Evolutionary conservation across 352 stramenopile species (phyloP).

Genomic region (Phytophthora ohioensis): DNA sequence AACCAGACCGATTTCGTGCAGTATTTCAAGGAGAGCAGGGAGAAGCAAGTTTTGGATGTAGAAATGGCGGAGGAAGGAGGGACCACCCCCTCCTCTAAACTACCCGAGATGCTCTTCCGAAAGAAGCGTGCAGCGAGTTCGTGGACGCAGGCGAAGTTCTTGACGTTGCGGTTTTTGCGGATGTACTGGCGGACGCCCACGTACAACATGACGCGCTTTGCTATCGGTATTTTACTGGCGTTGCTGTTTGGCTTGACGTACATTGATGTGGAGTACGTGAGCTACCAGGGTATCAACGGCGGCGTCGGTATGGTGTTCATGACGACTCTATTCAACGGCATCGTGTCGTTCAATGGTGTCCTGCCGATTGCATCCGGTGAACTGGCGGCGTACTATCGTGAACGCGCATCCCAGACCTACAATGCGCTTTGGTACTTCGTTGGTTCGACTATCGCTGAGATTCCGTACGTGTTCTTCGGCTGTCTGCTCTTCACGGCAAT

Average conservation of each 20-base stretch:
- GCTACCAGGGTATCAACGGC: slow-evolving; percentile 40
- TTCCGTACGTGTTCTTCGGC: slow-evolving; percentile 56
- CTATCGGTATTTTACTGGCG: slow-evolving; percentile 40
- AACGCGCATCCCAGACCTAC: slow-evolving; percentile 93
- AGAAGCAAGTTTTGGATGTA: slow-evolving; percentile 23
- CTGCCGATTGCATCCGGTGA: slow-evolving; percentile 54
- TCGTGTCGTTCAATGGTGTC: slow-evolving; percentile 30
- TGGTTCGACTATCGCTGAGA: slow-evolving; percentile 72
- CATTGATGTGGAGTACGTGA: slow-evolving; percentile 36
- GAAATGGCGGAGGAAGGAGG: slow-evolving; percentile 35
- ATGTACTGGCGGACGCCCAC: slow-evolving; percentile 86
- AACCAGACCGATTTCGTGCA: slow-evolving; percentile 51
- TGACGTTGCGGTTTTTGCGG: slow-evolving; percentile 38
- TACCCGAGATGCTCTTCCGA: slow-evolving; percentile 38
- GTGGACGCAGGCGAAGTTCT: slow-evolving; percentile 30
- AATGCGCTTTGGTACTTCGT: slow-evolving; percentile 83
- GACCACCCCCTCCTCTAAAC: slow-evolving; percentile 13
- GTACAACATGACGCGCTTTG: slow-evolving; percentile 84
- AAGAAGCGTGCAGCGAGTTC: slow-evolving; percentile 39
- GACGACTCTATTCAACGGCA: slow-evolving; percentile 62
- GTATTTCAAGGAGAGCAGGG: slow-evolving; percentile 28
- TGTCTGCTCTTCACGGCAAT: slow-evolving; percentile 40
- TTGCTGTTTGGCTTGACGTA: slow-evolving; percentile 27
- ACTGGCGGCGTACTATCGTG: slow-evolving; percentile 76
- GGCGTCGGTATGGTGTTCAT: slow-evolving; percentile 83